Evolutionary conservation across 2,329 filamentous ascomycete genomes (phyloP), one percentile per base, ranked within the genome.

Genomic region (Hypoxylon sp.): DNA sequence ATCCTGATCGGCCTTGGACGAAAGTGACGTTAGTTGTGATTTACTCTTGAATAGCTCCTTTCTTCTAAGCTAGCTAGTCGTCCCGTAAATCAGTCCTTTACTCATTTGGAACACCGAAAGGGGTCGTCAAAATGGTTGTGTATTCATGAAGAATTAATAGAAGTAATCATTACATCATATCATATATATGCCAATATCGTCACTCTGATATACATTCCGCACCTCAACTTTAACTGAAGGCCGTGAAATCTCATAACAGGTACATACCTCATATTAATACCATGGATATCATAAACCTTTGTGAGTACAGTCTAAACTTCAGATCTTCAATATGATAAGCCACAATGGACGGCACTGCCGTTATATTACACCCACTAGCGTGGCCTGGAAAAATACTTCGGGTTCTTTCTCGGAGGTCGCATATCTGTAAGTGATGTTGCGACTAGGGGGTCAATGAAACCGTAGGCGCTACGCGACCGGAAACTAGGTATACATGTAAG

Each of bases 11-110:
- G 0, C 69, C 69, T 14, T 71, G 69, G 66, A 71, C 55, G 4
- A 69, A 65, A 22, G 69, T 71, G 10, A 71, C 66, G 2, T 42
- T 71, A 24, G 69, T 51, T 14, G 50, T 71, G 42, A 39, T 71
- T 57, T 26, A 50, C 9, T 26, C 65, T 14, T 63, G 26, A 59
- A 51, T 11, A 24, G 14, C 11, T 17, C 13, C 17, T 10, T 6
- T 4, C 33, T 44, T 29, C 39, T 33, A 14, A 42, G 5, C 13
- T 17, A 31, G 22, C 13, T 8, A 14, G 9, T 3, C 11, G 2
- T 31, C 5, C 5, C 31, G 3, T 10, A 19, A 1, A 44, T 31
- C 14, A 19, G 8, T 47, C 8, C 3, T 31, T 35, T 44, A 19
- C 5, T 19, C 24, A 39, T 3, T 14, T 39, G 22, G 9, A 17